Evolutionary conservation across 1,284 basidiomycete species (phyloP), one percentile per base, ranked within the genome.

Genomic region (Boletus smithii): DNA sequence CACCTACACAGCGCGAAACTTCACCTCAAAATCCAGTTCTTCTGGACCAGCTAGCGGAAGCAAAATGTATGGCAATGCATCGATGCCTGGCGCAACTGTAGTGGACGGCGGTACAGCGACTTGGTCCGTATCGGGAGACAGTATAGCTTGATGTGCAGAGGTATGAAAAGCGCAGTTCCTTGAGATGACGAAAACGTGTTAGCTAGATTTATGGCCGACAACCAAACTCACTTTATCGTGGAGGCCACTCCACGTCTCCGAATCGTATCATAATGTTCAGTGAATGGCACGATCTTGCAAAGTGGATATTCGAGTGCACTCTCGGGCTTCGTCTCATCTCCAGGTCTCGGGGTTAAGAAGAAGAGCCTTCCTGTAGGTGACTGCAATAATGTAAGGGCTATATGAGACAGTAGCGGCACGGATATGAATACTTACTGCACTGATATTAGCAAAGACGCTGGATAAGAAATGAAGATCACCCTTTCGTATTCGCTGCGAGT

Each of bases 31-130:
- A 51, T 95, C 91, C 52, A 91, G 85, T 66, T 98, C 95, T 66
- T 97, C 94, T 1, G 93, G 88, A 5, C 95, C 95, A 53, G 95
- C 94, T 3, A 99, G 76, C 0, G 95, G 95, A 4, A 95, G 78
- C 1, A 99, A 74, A 9, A 99, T 75, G 59, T 83, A 88, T 0
- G 90, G 85, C 5, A 97, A 73, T 6, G 87, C 79, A 65, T 92
- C 87, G 41, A 95, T 82, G 2, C 91, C 91, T 8, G 88, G 83
- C 2, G 87, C 89, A 11, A 67, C 69, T 5, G 62, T 57, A n/a
- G 67, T 71, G 13, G 83, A 83, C 0, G 83, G 79, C 3, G 76
- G 74, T 0, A 83, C 73, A 1, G 73, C 55, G 17, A 80, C 72
- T 27, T 55, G 59, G 6, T 68, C 69, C 2, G 73, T 68, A 42